These are phyloP conservation scores for Cryptococcus sp. DNA, from an alignment of 1,284 basidiomycete species.

Conservation along the genomic window DNA sequence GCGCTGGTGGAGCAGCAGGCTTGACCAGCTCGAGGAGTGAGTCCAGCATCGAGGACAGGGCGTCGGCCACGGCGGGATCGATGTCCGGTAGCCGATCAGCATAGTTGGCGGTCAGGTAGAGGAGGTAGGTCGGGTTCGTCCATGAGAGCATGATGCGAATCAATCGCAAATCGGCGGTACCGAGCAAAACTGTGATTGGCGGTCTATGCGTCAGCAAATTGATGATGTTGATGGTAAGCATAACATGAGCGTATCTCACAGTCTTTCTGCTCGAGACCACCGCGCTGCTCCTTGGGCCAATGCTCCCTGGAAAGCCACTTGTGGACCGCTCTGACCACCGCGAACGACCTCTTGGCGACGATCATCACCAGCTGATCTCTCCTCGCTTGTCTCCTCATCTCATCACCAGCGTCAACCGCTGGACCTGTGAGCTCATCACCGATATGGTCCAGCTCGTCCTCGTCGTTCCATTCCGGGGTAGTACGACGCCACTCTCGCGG, in stretches of 20 bases:
- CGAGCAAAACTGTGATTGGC: constrained; percentile 33
- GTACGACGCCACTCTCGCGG: constrained; percentile 24
- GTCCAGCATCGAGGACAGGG: constrained; percentile 12
- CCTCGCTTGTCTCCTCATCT: constrained; percentile 9
- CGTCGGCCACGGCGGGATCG: background rate
- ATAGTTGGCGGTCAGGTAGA: constrained; percentile 24
- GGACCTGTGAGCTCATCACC: constrained; percentile 9
- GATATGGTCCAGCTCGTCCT: constrained; percentile 20
- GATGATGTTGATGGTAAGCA: background rate
- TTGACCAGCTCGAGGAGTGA: constrained; percentile 22
- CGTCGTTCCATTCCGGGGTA: constrained; percentile 19
- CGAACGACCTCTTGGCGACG: constrained; percentile 33
- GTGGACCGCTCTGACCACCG: constrained; percentile 32
- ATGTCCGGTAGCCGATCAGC: constrained; percentile 19
- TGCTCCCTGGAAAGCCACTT: constrained; percentile 33
- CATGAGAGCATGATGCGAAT: constrained; percentile 33
- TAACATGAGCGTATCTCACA: constrained; percentile 23
- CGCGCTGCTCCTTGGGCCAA: constrained; percentile 33
- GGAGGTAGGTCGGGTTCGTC: constrained; percentile 29
- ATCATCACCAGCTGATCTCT: constrained; percentile 22
- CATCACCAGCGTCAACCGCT: constrained; percentile 1
- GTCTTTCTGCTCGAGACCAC: constrained; percentile 26
- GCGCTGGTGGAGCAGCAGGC: constrained; percentile 19
- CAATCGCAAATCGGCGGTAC: constrained; percentile 39
- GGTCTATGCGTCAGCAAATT: background rate